Conservation (phyloP, 2,329 filamentous ascomycete species). For the Fusarium verrucosum region DNA sequence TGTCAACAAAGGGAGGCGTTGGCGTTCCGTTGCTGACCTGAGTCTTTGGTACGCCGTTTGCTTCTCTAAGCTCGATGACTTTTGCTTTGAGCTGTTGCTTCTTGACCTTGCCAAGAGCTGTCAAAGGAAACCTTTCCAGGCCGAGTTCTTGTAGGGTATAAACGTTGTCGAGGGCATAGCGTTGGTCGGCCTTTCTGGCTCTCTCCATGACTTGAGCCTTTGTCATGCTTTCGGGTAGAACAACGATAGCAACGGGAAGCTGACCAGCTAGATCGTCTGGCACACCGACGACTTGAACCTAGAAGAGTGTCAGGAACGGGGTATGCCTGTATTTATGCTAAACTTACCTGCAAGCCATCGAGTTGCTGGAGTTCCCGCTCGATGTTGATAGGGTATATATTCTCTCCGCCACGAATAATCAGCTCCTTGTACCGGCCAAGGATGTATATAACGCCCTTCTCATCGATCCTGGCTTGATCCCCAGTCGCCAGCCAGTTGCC, state of each 20-base stretch:
- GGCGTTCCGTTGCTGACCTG: neutral
- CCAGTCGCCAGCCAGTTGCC: slow-evolving; percentile 53
- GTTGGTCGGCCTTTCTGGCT: slow-evolving; percentile 47
- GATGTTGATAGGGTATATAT: slow-evolving; percentile 53
- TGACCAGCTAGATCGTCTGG: slow-evolving; percentile 58
- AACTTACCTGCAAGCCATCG: slow-evolving; percentile 45
- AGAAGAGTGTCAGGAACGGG: slow-evolving; percentile 7
- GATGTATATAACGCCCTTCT: slow-evolving; percentile 51
- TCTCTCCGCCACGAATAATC: slow-evolving; percentile 58
- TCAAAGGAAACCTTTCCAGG: slow-evolving; percentile 52
- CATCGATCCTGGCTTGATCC: slow-evolving; percentile 53
- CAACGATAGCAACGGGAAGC: slow-evolving; percentile 57
- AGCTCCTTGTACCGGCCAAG: slow-evolving; percentile 57
- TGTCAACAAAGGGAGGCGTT: slow-evolving; percentile 24
- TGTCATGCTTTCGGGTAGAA: slow-evolving; percentile 44
- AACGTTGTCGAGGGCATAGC: slow-evolving; percentile 53
- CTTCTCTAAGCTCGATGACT: slow-evolving; percentile 32
- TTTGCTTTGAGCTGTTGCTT: slow-evolving; percentile 50
- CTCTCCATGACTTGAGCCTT: slow-evolving; percentile 48
- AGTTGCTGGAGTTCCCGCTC: slow-evolving; percentile 50
- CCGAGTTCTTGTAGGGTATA: slow-evolving; percentile 55
- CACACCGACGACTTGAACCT: slow-evolving; percentile 55
- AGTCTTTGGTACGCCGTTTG: neutral
- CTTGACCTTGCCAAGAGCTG: slow-evolving; percentile 56
- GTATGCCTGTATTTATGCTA: neutral